Conservation (phyloP, 2,329 filamentous ascomycete genomes). For the Chaetomiaceae sp. region DNA sequence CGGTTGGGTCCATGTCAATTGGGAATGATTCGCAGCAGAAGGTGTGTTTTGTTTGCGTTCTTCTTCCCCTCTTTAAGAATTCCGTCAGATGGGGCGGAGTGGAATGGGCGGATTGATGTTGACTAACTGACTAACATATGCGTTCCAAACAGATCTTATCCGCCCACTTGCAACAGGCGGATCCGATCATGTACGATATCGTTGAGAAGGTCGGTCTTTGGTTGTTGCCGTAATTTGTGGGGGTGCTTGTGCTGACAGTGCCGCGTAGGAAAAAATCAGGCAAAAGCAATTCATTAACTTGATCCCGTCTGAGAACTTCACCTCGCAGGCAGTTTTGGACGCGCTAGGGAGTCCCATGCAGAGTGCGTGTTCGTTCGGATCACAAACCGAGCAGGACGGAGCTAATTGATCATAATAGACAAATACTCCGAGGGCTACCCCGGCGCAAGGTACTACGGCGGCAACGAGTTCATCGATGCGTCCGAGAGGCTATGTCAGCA, state of each 20-base stretch:
- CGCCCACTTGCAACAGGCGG: conserved; percentile 73
- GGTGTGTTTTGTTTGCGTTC: too few relatives aligned
- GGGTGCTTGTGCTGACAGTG: neutral
- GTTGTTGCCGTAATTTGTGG: fast-evolving
- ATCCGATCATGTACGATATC: conserved; percentile 82
- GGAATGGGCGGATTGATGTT: too few relatives aligned
- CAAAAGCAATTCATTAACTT: conserved; percentile 99
- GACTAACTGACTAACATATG: too few relatives aligned
- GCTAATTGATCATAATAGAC: conserved; percentile 51
- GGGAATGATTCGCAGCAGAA: conserved; percentile 55
- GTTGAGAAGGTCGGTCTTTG: conserved; percentile 71
- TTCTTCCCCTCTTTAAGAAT: too few relatives aligned
- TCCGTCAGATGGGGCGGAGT: too few relatives aligned
- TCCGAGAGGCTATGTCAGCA: conserved; percentile 86
- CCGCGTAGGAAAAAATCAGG: conserved; percentile 76
- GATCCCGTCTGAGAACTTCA: conserved; percentile 94
- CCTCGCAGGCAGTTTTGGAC: conserved; percentile 86
- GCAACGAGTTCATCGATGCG: conserved; percentile 93
- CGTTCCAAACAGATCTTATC: conserved; percentile 71
- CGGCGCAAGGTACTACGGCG: conserved; percentile 92
- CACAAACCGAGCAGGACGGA: neutral
- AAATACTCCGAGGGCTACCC: conserved; percentile 99
- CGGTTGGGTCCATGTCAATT: conserved; percentile 46
- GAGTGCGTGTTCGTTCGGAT: conserved; percentile 53
- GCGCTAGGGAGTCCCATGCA: conserved; percentile 92